These are phyloP conservation scores for Axilococcus clingmanii DNA, from an alignment of 139 green algal genomes.

Conservation along the genomic window DNA sequence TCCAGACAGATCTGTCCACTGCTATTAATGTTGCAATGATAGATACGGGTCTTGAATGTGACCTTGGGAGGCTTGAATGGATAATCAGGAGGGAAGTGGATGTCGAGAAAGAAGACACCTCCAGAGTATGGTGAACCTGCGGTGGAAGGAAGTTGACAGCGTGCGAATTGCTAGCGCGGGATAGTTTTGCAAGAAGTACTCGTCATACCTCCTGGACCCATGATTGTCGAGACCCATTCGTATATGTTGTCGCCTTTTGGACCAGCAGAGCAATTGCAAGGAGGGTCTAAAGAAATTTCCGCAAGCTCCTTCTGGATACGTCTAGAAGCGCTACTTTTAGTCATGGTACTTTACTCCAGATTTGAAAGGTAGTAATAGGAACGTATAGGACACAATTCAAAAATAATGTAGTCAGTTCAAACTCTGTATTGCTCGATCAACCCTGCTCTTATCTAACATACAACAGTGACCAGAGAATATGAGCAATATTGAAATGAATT, in stretches of 20 bases:
- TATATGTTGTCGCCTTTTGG: constrained; percentile 98
- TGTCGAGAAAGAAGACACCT: constrained; percentile 94
- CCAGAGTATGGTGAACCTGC: constrained; percentile 78
- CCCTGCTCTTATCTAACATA: too few species aligned
- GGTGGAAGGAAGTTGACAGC: neutral
- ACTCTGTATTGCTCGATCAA: too few species aligned
- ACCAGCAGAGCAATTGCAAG: constrained; percentile 84
- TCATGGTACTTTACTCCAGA: constrained; percentile 23
- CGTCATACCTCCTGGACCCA: constrained; percentile 69
- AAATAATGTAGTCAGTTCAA: too few species aligned
- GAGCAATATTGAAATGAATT: too few species aligned
- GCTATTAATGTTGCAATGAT: constrained; percentile 92
- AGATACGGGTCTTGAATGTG: constrained; percentile 81
- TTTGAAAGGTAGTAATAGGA: too few species aligned
- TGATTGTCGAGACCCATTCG: constrained; percentile 91
- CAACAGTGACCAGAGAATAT: too few species aligned
- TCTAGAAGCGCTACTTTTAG: constrained; percentile 32
- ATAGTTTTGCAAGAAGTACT: neutral
- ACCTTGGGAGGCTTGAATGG: constrained; percentile 94
- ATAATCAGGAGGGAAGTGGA: constrained; percentile 90
- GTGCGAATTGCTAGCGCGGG: neutral
- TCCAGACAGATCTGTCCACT: constrained; percentile 82
- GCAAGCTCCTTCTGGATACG: constrained; percentile 91
- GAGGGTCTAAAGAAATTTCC: constrained; percentile 89
- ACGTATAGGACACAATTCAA: too few species aligned